Evolutionary conservation across 2,329 filamentous ascomycete genomes (phyloP).

Genomic region (Alternaria triticimaculans): DNA sequence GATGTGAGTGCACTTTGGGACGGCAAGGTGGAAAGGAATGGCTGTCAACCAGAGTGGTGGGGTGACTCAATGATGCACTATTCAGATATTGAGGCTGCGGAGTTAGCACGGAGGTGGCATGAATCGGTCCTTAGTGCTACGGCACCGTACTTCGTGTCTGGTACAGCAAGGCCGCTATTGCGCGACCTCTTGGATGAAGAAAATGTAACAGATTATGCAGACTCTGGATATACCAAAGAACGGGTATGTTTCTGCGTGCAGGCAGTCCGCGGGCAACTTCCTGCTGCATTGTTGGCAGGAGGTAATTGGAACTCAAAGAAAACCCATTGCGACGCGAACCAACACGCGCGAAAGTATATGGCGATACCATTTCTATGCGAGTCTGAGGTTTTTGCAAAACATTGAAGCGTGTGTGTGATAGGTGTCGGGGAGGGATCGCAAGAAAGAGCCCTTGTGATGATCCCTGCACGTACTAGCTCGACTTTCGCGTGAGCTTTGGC

Average conservation of each 20-base stretch:
- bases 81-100: constrained; percentile 16
- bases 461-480: constrained; percentile 17
- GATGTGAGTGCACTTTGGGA: neutral
- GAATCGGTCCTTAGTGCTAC: neutral
- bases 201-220: neutral
- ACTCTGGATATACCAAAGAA: neutral
- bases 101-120: constrained; percentile 21
- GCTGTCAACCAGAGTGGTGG: constrained; percentile 2
- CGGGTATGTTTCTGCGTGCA: accelerated
- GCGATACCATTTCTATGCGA: neutral
- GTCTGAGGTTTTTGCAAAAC: neutral
- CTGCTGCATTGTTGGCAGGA: neutral
- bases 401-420: neutral
- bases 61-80: constrained; percentile 23
- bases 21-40: neutral
- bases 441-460: constrained; percentile 11
- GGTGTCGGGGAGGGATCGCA: neutral
- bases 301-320: neutral
- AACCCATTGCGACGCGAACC: neutral
- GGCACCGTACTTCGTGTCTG: neutral
- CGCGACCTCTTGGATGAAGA: neutral
- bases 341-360: neutral
- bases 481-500: constrained; percentile 25
- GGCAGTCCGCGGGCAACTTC: neutral
- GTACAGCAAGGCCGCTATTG: neutral